Conservation (phyloP, 805 yeast species). For the Zygosaccharomyces lentus region DNA sequence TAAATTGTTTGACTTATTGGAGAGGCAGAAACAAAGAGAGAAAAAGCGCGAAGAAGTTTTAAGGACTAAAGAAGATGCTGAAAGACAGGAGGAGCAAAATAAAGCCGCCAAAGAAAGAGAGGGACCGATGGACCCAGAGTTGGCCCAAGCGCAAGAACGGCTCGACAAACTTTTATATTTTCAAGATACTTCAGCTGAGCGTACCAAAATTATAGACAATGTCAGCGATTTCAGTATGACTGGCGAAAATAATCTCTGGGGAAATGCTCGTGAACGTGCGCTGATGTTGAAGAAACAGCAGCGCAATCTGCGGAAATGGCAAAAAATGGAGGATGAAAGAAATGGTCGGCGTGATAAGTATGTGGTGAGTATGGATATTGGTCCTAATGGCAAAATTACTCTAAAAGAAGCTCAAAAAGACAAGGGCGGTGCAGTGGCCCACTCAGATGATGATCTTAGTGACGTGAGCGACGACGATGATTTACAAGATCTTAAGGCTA, state of each 20-base stretch:
- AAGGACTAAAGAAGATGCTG: slow-evolving; percentile 24
- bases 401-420: slow-evolving; percentile 46
- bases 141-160: slow-evolving; percentile 65
- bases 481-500: slow-evolving; percentile 28
- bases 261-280: slow-evolving; percentile 79
- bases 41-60: slow-evolving; percentile 34
- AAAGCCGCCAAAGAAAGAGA: slow-evolving; percentile 43
- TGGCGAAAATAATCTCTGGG: slow-evolving; percentile 64
- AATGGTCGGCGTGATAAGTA: slow-evolving; percentile 66
- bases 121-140: slow-evolving; percentile 49
- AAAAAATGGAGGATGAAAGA: slow-evolving; percentile 52
- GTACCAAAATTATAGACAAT: slow-evolving; percentile 89
- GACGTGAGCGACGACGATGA: slow-evolving; percentile 40
- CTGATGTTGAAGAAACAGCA: slow-evolving; percentile 84
- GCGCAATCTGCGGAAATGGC: slow-evolving; percentile 59
- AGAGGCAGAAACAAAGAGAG: slow-evolving; percentile 42
- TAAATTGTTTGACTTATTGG: slow-evolving; percentile 54
- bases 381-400: slow-evolving; percentile 70
- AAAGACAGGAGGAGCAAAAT: slow-evolving; percentile 36
- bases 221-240: slow-evolving; percentile 73
- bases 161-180: slow-evolving; percentile 70
- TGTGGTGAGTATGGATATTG: slow-evolving; percentile 71
- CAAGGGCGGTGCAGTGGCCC: slow-evolving; percentile 22
- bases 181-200: slow-evolving; percentile 81
- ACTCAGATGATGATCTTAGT: slow-evolving; percentile 31